Percentiles rank a stretch among this genome's conserved stretches.
Evolutionary conservation across 441 rosid species (phyloP).

Genomic region (Adansonia rubrostipa): DNA sequence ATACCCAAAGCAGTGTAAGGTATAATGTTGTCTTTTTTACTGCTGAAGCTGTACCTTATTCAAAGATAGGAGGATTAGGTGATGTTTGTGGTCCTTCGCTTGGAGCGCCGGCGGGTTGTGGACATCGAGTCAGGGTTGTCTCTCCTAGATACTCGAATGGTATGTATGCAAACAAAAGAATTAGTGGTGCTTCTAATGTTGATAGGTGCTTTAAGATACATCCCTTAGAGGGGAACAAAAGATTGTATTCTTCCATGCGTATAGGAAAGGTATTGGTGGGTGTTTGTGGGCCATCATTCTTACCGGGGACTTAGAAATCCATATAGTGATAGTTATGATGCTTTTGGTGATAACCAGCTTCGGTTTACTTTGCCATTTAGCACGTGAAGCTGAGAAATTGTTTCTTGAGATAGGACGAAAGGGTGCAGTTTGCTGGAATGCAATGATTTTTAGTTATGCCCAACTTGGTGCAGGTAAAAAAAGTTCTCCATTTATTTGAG

Average conservation of each 20-base stretch:
- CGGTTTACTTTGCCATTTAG: too few species aligned
- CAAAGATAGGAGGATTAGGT: slow-evolving; percentile 94
- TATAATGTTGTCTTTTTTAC: slow-evolving; percentile 76
- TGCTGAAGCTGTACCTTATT: slow-evolving; percentile 87
- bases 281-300: slow-evolving; percentile 83
- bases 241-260: slow-evolving; percentile 85
- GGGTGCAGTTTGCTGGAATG: slow-evolving; percentile 76
- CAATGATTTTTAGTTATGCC: slow-evolving; percentile 79
- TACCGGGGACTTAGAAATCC: slow-evolving; percentile 93
- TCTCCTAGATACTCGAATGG: slow-evolving; percentile 84
- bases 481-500: slow-evolving; percentile 58
- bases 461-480: slow-evolving; percentile 64
- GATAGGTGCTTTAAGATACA: slow-evolving; percentile 49
- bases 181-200: slow-evolving; percentile 51
- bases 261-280: slow-evolving; percentile 93
- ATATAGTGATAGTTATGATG: slow-evolving; percentile 80
- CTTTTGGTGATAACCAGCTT: slow-evolving; percentile 88
- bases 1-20: slow-evolving; percentile 35
- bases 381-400: slow-evolving; percentile 55
- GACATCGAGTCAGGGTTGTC: slow-evolving; percentile 96
- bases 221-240: slow-evolving; percentile 79
- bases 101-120: slow-evolving; percentile 66
- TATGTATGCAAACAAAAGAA: slow-evolving; percentile 52
- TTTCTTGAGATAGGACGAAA: slow-evolving; percentile 52
- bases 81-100: slow-evolving; percentile 99